Conservation (phyloP, 2,329 filamentous ascomycete genomes). For the Ascosphaera pollenicola region DNA sequence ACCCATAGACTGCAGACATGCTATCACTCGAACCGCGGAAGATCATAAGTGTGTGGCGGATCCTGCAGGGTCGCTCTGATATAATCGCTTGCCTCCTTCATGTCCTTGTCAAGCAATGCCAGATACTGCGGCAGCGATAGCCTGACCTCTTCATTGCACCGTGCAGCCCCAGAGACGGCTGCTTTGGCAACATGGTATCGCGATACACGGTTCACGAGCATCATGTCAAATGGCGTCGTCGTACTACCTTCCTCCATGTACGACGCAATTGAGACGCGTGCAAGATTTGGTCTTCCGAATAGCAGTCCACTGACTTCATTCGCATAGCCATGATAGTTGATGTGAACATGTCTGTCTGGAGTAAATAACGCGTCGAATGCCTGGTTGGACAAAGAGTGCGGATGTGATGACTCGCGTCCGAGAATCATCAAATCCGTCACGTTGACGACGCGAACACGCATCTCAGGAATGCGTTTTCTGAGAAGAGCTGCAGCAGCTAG, state of each 20-base stretch:
- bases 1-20: not conserved
- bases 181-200: constrained; percentile 36
- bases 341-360: constrained; percentile 30
- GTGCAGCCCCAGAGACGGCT: constrained; percentile 28
- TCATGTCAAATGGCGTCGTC: constrained; percentile 49
- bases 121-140: constrained; percentile 24
- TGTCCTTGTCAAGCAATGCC: constrained; percentile 26
- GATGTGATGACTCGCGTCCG: constrained; percentile 31
- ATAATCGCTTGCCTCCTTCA: constrained; percentile 28
- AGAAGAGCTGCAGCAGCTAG: constrained; percentile 37
- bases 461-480: constrained; percentile 24
- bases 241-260: constrained; percentile 45
- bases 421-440: constrained; percentile 46
- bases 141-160: constrained; percentile 26
- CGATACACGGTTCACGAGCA: constrained; percentile 38
- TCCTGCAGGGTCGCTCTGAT: constrained; percentile 29
- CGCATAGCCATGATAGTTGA: constrained; percentile 47
- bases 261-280: constrained; percentile 32
- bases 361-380: constrained; percentile 37
- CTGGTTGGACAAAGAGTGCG: constrained; percentile 31
- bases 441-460: constrained; percentile 40
- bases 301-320: constrained; percentile 38
- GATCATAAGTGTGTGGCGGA: constrained; percentile 29
- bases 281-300: constrained; percentile 31
- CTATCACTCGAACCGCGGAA: constrained; percentile 19